Evolutionary conservation across 106 monocot genomes (phyloP).

Genomic region (Xerophyta viscosa): DNA sequence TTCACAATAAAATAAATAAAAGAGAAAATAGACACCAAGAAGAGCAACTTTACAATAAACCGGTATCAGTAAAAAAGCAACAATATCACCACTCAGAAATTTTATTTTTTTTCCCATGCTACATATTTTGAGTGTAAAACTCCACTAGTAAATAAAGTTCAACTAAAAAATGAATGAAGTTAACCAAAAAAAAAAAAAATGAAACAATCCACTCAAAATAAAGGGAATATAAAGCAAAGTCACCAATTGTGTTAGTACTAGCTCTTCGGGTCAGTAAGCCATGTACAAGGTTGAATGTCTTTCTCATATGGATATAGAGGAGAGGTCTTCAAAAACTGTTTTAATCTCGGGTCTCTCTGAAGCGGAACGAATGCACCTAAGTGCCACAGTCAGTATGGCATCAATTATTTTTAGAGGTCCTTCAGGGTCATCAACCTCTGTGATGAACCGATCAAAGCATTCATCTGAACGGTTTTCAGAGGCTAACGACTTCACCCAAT

Average conservation of each 20-base stretch:
- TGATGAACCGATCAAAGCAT: constrained; percentile 51
- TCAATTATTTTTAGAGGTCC: constrained; percentile 20
- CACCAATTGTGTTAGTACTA: constrained; percentile 4
- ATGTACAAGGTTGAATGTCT: constrained; percentile 10
- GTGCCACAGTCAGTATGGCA: constrained; percentile 40
- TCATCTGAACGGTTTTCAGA: constrained; percentile 37
- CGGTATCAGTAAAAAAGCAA: too few species aligned
- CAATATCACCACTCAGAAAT: too few species aligned
- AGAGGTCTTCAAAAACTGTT: constrained; percentile 58
- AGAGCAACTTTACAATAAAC: too few species aligned
- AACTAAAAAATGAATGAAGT: too few species aligned
- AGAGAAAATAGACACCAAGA: too few species aligned
- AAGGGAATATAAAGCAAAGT: constrained; percentile 5
- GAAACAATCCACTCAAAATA: neutral
- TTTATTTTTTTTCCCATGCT: too few species aligned
- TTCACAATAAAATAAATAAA: too few species aligned
- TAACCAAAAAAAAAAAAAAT: constrained; percentile 18
- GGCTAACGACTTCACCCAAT: constrained; percentile 63
- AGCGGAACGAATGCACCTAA: constrained; percentile 67
- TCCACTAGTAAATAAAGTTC: too few species aligned
- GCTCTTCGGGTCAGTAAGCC: constrained; percentile 6
- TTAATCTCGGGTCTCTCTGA: constrained; percentile 73
- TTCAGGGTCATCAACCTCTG: constrained; percentile 9
- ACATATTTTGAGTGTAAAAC: too few species aligned
- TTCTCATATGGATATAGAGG: constrained; percentile 17